Evolutionary conservation across 2,329 filamentous ascomycete genomes (phyloP), one percentile per base, ranked within the genome.

Genomic region (Sordariomycetes sp.): DNA sequence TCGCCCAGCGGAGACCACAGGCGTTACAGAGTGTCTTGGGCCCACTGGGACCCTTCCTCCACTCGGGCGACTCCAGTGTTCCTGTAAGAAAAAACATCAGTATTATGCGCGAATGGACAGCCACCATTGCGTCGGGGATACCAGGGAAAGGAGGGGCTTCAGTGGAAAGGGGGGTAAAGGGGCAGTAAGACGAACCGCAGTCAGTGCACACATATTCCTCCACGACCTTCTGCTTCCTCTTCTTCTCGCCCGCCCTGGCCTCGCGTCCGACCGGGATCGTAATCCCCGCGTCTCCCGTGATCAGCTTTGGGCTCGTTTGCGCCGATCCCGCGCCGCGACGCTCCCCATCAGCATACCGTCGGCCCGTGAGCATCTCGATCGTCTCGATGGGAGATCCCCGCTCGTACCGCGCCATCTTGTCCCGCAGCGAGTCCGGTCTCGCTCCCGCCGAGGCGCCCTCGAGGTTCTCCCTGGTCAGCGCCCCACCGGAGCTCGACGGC

Each of bases 11-110:
- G 34, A 88, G 74, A 43, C 93, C 93, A 69, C 93, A 97, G 8
- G 93, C 93, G 74, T 97, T 97, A 72, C 93, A 97, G 14, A 97
- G 75, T 10, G 93, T 97, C 72, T 97, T 97, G 1, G 92, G 92
- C 2, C 93, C 93, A 62, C 83, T 90, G 0, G 93, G 93, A 0
- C 93, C 93, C 71, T 96, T 97, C 61, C 93, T 81, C 93, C 93
- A 97, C 75, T 97, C 93, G 0, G 93, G 93, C 18, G 90, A 96
- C 68, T 97, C 92, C 48, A 95, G 79, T 0, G 90, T 97, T 37
- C 82, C 83, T 86, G 61, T 18, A 59, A 8, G 12, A 50, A 24
- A 7, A 48, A 12, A 50, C 4, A 22, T 50, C 22, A 50, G n/a
- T 10, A 50, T 22, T n/a, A 50, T 22, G 18, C 20, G 46, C 20